These are phyloP conservation scores for Trametes maxima DNA, from an alignment of 768 basidiomycete species.

Conservation along the genomic window DNA sequence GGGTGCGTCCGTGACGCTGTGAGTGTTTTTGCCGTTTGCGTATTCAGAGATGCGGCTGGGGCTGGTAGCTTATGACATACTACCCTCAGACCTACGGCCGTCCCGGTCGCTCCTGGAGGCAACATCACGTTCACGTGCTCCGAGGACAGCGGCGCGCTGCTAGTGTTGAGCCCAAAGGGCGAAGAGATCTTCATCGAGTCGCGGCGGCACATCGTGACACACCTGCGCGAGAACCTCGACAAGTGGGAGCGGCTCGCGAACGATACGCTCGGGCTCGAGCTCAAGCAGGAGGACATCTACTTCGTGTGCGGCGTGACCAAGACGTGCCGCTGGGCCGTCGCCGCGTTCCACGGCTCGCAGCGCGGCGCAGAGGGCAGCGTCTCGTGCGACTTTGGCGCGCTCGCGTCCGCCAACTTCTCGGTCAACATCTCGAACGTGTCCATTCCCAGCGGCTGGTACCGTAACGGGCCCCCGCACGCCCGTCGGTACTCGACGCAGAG, in stretches of 20 bases:
- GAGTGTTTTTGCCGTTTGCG: background rate
- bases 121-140: constrained; percentile 13
- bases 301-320: constrained; percentile 23
- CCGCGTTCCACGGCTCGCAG: constrained; percentile 13
- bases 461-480: constrained; percentile 1
- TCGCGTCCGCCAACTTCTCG: background rate
- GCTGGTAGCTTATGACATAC: background rate
- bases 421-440: background rate
- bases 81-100: background rate
- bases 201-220: constrained; percentile 4
- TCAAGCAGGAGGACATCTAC: constrained; percentile 10
- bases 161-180: constrained; percentile 1
- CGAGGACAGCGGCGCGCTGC: constrained; percentile 14
- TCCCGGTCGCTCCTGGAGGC: background rate
- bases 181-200: constrained; percentile 10
- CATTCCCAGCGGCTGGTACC: background rate
- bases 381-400: constrained; percentile 3
- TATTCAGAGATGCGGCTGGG: background rate
- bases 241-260: constrained; percentile 13
- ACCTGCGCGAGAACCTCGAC: constrained; percentile 15
- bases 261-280: constrained; percentile 5
- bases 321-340: constrained; percentile 18
- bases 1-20: background rate
- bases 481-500: background rate
- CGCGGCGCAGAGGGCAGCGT: background rate